Conservation (phyloP, 2,329 filamentous ascomycete species). For the Colletotrichum phormii region DNA sequence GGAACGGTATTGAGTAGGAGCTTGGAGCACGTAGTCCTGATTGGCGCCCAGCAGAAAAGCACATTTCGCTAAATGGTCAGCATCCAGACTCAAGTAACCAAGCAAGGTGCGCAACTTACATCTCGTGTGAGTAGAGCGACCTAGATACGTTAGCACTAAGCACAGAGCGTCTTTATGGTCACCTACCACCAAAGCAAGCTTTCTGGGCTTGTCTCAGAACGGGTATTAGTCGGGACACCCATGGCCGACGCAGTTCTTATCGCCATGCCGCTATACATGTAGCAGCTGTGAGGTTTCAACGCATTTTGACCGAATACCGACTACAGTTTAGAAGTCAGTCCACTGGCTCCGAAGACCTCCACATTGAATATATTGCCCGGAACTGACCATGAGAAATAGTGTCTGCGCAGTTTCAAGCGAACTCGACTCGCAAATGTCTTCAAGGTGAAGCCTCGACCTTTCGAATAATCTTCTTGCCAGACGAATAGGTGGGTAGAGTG, state of each 20-base stretch:
- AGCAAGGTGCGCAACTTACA: conserved; percentile 5
- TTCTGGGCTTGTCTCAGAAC: conserved; percentile 31
- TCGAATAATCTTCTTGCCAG: conserved; percentile 37
- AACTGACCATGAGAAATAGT: conserved; percentile 36
- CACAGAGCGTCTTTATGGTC: background rate
- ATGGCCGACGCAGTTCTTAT: conserved; percentile 47
- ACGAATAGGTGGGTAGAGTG: conserved; percentile 32
- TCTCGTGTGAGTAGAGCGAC: conserved; percentile 38
- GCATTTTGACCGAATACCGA: conserved; percentile 47
- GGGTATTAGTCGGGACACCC: conserved; percentile 42
- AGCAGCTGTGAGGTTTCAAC: conserved; percentile 47
- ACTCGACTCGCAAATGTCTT: conserved; percentile 38
- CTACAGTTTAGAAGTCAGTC: background rate
- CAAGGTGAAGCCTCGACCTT: conserved; percentile 31
- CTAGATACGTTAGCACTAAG: conserved; percentile 5
- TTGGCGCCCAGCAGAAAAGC: conserved; percentile 30
- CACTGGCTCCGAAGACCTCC: no score
- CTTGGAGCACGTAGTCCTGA: conserved; percentile 21
- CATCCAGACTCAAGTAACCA: no score
- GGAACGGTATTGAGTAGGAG: conserved; percentile 27
- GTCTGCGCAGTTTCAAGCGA: conserved; percentile 37
- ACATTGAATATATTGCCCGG: background rate
- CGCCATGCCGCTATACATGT: conserved; percentile 50
- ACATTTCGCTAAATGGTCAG: conserved; percentile 32
- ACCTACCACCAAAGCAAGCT: conserved; percentile 37